Conservation (phyloP, 371 early-diverging fungal genomes). For the Mucor racemosus region DNA sequence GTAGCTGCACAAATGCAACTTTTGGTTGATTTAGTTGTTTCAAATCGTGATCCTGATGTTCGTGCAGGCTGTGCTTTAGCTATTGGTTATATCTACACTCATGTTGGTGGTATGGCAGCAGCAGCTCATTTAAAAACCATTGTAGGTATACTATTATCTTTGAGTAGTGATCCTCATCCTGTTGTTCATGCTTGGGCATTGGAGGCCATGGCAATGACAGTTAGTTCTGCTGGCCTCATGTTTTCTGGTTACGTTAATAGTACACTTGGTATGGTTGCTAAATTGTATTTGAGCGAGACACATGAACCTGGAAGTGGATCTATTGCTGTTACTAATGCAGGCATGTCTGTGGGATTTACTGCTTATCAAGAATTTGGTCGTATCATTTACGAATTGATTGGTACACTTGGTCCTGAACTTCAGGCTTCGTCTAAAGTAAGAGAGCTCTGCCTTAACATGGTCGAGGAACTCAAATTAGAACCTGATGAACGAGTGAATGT, state of each 20-base stretch:
- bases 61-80: conserved; percentile 92
- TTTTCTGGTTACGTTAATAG: conserved; percentile 88
- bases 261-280: conserved; percentile 83
- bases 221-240: conserved; percentile 90
- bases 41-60: conserved; percentile 91
- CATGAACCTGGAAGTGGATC: conserved; percentile 80
- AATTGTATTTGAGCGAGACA: conserved; percentile 85
- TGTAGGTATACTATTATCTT: conserved; percentile 87
- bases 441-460: conserved; percentile 78
- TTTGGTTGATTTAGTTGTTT: conserved; percentile 87
- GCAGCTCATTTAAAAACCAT: conserved; percentile 84
- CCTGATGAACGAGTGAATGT: conserved; percentile 82
- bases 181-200: conserved; percentile 95
- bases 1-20: conserved; percentile 82
- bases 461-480: conserved; percentile 80
- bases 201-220: conserved; percentile 83
- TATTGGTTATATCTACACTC: conserved; percentile 86
- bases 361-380: conserved; percentile 83
- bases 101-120: conserved; percentile 92
- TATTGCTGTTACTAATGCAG: conserved; percentile 64
- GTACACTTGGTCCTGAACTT: conserved; percentile 92
- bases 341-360: conserved; percentile 62
- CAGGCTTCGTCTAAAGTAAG: conserved; percentile 72
- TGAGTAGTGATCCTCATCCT: conserved; percentile 91
- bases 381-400: conserved; percentile 87